These are phyloP conservation scores for Priceomyces castillae DNA, from an alignment of 805 yeast genomes.

Conservation along the genomic window DNA sequence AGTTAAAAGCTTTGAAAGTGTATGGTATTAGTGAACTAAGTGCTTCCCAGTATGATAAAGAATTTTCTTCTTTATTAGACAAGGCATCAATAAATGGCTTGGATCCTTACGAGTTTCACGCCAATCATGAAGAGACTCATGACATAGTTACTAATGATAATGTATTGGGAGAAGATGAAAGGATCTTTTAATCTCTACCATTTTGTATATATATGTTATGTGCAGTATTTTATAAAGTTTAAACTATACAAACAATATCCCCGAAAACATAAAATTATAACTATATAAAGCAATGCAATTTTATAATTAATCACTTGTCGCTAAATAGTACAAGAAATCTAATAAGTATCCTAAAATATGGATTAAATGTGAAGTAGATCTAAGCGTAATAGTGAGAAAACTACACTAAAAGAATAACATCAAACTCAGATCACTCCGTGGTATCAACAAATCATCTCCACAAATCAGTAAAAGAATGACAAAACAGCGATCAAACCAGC, in stretches of 20 bases:
- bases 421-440: too few relatives aligned
- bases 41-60: slow-evolving; percentile 21
- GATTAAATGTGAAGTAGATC: background rate
- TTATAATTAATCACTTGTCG: background rate
- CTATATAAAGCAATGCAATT: slow-evolving; percentile 1
- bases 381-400: background rate
- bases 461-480: slow-evolving; percentile 13
- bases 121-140: background rate
- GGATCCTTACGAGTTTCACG: background rate
- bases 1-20: slow-evolving; percentile 22
- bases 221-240: background rate
- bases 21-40: slow-evolving; percentile 31
- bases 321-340: slow-evolving; percentile 1
- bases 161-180: slow-evolving; percentile 8
- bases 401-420: too few relatives aligned
- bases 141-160: slow-evolving; percentile 1
- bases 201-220: background rate
- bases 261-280: slow-evolving; percentile 1
- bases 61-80: slow-evolving; percentile 17
- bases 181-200: background rate
- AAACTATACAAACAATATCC: background rate
- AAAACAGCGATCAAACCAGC: slow-evolving; percentile 26
- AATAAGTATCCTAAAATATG: slow-evolving; percentile 1
- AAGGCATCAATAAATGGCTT: slow-evolving; percentile 4
- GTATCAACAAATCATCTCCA: too few relatives aligned